A percentile compares a stretch with the other conserved stretches of the same genome.
Evolutionary conservation across 306 rosid genomes (phyloP).

Genomic region (Malus asiatica): DNA sequence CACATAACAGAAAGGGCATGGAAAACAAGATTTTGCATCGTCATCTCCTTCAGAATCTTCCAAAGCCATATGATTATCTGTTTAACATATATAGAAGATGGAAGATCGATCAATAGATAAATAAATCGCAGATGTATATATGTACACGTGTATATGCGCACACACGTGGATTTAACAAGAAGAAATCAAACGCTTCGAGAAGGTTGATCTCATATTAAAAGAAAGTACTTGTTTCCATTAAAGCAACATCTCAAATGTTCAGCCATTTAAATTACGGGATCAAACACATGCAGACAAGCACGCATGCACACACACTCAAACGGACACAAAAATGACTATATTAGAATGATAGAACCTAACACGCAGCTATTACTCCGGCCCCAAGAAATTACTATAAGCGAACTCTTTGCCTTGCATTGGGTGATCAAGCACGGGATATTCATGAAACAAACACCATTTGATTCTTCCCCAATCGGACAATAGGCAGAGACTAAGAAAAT

Average conservation of each 20-base stretch:
- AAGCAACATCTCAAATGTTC: not conserved
- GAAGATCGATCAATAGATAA: not conserved
- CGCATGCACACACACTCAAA: not conserved
- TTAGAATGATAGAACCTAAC: not conserved
- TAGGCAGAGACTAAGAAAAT: not conserved
- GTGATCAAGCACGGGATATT: not conserved
- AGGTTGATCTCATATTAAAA: not conserved
- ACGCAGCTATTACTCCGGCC: not conserved
- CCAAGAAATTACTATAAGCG: not conserved
- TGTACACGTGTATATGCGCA: not conserved
- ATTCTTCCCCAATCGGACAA: not conserved
- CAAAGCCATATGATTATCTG: constrained; percentile 34
- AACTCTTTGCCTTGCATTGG: not conserved
- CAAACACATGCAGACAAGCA: not conserved
- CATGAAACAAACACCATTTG: not conserved
- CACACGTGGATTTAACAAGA: not conserved
- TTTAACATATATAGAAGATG: not conserved
- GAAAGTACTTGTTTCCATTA: not conserved
- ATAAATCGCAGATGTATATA: not conserved
- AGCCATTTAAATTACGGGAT: not conserved
- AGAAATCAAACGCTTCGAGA: not conserved
- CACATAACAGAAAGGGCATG: constrained; percentile 83
- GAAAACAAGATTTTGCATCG: constrained; percentile 43
- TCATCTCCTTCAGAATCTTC: constrained; percentile 60
- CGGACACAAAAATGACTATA: not conserved